Evolutionary conservation across 2,329 filamentous ascomycete genomes (phyloP).

Genomic region (Teratosphaeria pseudoeucalypti): DNA sequence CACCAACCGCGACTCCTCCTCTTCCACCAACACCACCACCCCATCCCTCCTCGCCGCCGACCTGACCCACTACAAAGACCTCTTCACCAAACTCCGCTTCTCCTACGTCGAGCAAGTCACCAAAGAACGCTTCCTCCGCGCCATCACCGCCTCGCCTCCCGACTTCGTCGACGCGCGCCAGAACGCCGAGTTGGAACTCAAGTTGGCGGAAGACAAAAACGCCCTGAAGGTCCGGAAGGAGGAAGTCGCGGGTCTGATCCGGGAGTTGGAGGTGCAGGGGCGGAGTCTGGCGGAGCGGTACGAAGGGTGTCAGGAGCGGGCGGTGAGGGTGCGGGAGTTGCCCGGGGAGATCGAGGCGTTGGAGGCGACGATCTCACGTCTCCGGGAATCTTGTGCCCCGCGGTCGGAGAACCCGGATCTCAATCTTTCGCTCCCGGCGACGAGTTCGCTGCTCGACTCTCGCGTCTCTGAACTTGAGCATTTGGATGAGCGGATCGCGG

Average conservation of each 20-base stretch:
- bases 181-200: slow-evolving; percentile 66
- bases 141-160: slow-evolving; percentile 83
- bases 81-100: slow-evolving; percentile 93
- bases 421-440: slow-evolving; percentile 34
- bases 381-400: slow-evolving; percentile 29
- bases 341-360: slow-evolving; percentile 44
- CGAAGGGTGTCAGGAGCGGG: slow-evolving; percentile 44
- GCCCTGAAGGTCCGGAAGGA: slow-evolving; percentile 69
- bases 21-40: slow-evolving; percentile 28
- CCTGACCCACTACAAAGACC: slow-evolving; percentile 80
- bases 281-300: slow-evolving; percentile 47
- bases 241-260: slow-evolving; percentile 63
- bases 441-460: slow-evolving; percentile 28
- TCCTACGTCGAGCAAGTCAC: slow-evolving; percentile 97
- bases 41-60: slow-evolving; percentile 74
- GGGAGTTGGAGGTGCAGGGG: slow-evolving; percentile 57
- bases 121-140: slow-evolving; percentile 92
- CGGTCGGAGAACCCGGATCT: slow-evolving; percentile 29
- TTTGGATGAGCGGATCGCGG: slow-evolving; percentile 34
- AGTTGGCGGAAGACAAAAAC: slow-evolving; percentile 60
- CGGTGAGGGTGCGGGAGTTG: slow-evolving; percentile 39
- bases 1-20: slow-evolving; percentile 5
- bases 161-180: slow-evolving; percentile 73
- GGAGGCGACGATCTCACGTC: slow-evolving; percentile 37
- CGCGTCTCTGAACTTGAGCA: slow-evolving; percentile 32